Base-by-base conservation (phyloP, 768 basidiomycete species). In the Polyporus arcularius region DNA sequence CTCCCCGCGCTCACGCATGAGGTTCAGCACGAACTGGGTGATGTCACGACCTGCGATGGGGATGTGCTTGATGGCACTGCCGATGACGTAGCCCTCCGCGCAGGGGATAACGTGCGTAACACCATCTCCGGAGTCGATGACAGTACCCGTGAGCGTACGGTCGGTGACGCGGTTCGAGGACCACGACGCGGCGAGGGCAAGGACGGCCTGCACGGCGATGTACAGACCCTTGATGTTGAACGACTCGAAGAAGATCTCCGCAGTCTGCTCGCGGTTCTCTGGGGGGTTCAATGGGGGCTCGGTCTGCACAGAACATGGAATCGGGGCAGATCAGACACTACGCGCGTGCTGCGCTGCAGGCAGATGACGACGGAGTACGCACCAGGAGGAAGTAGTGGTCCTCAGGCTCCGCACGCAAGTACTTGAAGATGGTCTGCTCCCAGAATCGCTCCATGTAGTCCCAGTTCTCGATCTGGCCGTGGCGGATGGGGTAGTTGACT, bases 341-440 rank as follows among this genome's bases (percentile, higher is more conserved):
- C 26, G 21, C 10, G 42, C 55, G 52, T 12, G 45, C 62, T 51
- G 7, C 32, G 50, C 32, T 12, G 21, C 10, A n/a, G n/a, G 26
- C 30, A 30, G 43, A n/a, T 32, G 55, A 48, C 21, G 26, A 46
- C 16, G 14, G 35, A 35, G 38, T 32, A 79, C 95, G 74, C 68
- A 98, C 96, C 71, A 99, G 79, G 51, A 98, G 85, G 77, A 99
- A 98, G 75, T 98, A 92, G 75, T 98, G 97, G 77, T 98, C 96
- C 77, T 98, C 97, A 14, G 97, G 97, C 76, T 99, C 97, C 8
- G 96, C 96, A 58, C 96, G 84, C 62, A 99, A 82, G 79, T 98
- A 98, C 77, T 99, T 98, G 87, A 98, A 99, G 83, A 98, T 98
- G 65, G 90, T 93, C 80, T 99, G 96, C 74, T 97, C 95, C 97